Conservation (phyloP, 352 stramenopile species). For the Phytopythium cucurbitacearum region DNA sequence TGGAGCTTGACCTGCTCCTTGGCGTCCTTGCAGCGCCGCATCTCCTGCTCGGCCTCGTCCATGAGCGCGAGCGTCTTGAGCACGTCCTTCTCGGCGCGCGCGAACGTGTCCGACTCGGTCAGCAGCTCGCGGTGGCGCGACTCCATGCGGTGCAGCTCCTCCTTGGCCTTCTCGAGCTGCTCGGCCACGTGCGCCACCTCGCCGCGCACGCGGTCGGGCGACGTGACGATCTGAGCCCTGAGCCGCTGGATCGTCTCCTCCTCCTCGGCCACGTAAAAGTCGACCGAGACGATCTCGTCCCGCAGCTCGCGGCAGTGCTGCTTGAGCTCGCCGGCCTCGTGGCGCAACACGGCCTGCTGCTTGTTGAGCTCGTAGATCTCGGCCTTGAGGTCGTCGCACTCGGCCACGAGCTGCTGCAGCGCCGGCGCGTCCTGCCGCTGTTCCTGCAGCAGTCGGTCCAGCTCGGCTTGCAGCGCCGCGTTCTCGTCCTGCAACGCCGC, state of each 20-base stretch:
- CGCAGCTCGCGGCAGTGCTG: slow-evolving; percentile 73
- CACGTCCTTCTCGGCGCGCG: slow-evolving; percentile 66
- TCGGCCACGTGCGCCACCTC: slow-evolving; percentile 54
- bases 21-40: slow-evolving; percentile 57
- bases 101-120: slow-evolving; percentile 61
- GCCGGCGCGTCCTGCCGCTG: slow-evolving; percentile 50
- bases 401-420: slow-evolving; percentile 58
- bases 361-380: slow-evolving; percentile 92
- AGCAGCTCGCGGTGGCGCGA: slow-evolving; percentile 51
- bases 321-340: slow-evolving; percentile 83
- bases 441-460: slow-evolving; percentile 55
- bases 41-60: slow-evolving; percentile 55
- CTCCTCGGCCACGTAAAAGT: slow-evolving; percentile 83
- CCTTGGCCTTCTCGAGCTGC: slow-evolving; percentile 67
- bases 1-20: slow-evolving; percentile 70
- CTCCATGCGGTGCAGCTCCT: slow-evolving; percentile 63
- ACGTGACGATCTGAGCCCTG: slow-evolving; percentile 86
- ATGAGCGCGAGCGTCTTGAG: slow-evolving; percentile 58
- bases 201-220: slow-evolving; percentile 79
- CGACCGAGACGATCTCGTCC: slow-evolving; percentile 57
- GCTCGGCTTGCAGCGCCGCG: slow-evolving; percentile 49
- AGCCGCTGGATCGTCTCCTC: slow-evolving; percentile 80
- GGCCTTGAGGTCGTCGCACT: slow-evolving; percentile 79
- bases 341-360: slow-evolving; percentile 80
- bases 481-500: slow-evolving; percentile 57